Evolutionary conservation across 345 rosid species (phyloP), one percentile per base, ranked within the genome.

Genomic region (Eucalyptus guilfoylei): DNA sequence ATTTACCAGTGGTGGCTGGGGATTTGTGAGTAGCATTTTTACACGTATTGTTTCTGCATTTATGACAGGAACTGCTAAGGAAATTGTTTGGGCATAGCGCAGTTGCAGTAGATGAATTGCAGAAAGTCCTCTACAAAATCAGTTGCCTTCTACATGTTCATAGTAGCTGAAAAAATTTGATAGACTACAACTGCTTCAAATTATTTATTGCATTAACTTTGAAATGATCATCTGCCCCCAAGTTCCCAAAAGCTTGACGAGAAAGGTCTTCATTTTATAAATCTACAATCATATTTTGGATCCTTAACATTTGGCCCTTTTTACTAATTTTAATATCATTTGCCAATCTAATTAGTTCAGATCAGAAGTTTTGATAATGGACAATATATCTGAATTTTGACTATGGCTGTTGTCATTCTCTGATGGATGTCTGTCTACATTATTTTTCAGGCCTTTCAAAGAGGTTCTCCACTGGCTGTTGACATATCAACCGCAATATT

Each of bases 1-100:
- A 54, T 97, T 97, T 92, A 96, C 96, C 88, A 94, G 88, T 88
- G 93, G 93, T 62, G 99, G 99, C 88, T 97, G 99, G 99, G 99
- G 99, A 91, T 97, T 97, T 52, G 99, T 97, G 94, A 96, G 99
- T 94, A 87, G 85, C 14, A 76, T 50, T 88, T 37, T 69, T 81
- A 60, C 34, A 6, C 15, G 8, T 37, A 60, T 80, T 69, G 30
- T 85, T 80, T 62, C 26, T 28, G 88, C 32, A 34, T n/a, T 40
- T 44, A 58, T 55, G 32, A 40, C 44, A 21, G 47, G 83, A 76
- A 21, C 83, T 76, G 83, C 83, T 76, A 37, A 40, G 83, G 83
- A 76, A 76, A 76, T 76, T 24, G 47, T 37, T 76, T 37, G 47
- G 83, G 47, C 83, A 21, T 21, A 10, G 47, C 15, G 24, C 83